Percentiles rank a stretch among this genome's conserved stretches.
Conservation (phyloP, 768 basidiomycete genomes). For the Pleurotus eryngii region DNA sequence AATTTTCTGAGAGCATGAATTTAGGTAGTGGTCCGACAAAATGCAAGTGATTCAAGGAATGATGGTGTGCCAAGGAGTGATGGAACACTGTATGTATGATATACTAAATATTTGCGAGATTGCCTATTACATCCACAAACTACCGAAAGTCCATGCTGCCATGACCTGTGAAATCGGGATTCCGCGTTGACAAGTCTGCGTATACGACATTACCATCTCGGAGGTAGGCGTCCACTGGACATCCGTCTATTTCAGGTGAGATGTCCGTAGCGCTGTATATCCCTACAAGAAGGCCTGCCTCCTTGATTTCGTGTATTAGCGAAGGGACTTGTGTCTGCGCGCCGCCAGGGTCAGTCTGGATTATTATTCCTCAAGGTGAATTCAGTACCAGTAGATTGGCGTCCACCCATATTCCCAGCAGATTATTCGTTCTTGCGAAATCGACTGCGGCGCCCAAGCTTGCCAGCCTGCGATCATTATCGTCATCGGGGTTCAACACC, state of each 20-base stretch:
- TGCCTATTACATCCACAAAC: no score
- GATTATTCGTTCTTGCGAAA: conserved; percentile 88
- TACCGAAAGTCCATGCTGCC: conserved; percentile 14
- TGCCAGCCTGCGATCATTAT: conserved; percentile 48
- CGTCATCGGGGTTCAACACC: conserved; percentile 33
- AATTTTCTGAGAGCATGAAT: no score
- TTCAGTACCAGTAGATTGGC: conserved; percentile 76
- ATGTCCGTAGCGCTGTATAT: conserved; percentile 64
- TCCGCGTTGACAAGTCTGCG: conserved; percentile 57
- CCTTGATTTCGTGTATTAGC: conserved; percentile 83
- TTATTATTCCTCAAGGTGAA: not conserved
- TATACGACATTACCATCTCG: conserved; percentile 64
- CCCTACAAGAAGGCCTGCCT: conserved; percentile 83
- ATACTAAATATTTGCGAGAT: no score
- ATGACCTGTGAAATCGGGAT: conserved; percentile 24
- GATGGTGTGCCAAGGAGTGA: no score
- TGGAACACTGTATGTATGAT: no score
- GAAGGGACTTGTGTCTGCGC: conserved; percentile 82
- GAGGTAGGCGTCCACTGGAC: conserved; percentile 66
- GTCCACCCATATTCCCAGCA: conserved; percentile 89
- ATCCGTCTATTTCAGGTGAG: conserved; percentile 40
- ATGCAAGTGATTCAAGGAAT: no score
- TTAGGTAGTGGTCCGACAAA: no score
- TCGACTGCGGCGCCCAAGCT: conserved; percentile 91
- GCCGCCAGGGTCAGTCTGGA: not conserved